Evolutionary conservation across 2,329 filamentous ascomycete genomes (phyloP), one percentile per base, ranked within the genome.

Genomic region (Aureobasidium mangrovei): DNA sequence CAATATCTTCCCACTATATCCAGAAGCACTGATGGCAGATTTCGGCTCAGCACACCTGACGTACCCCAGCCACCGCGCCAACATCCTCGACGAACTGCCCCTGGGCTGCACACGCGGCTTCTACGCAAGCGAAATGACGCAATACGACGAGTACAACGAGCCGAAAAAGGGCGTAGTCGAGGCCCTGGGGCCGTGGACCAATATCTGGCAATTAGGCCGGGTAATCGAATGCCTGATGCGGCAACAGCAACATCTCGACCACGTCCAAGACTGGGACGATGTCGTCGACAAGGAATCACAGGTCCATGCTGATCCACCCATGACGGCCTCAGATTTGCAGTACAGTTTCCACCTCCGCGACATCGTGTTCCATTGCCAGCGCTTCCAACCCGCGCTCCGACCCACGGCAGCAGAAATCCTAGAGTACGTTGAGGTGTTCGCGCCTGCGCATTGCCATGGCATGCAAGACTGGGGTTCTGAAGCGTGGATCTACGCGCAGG

Each of bases 161-260:
- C 32, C 32, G 32, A 10, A 33, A 33, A 33, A 10, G 10, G 46
- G 12, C 4, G n/a, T 40, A 1, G 6, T 10, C 1, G 27, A 32
- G 7, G 18, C 27, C 12, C n/a, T 49, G 3, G 3, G 40, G n/a
- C 39, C 46, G 7, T 48, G 35, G 33, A 39, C 45, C 10, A 48
- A 48, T n/a, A n/a, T 48, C 7, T 48, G 45, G 45, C 45, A 48
- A 8, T 18, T 48, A 3, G 45, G 45, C 35, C 27, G 27, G 7
- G n/a, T n/a, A 8, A 39, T 48, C 26, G 45, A 48, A 39, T 12
- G 9, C 27, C 18, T 48, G 45, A 48, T 48, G 45, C 45, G 45
- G 31, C 9, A 24, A 31, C 24, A 28, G 18, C 18, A n/a, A 7
- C 29, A 35, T 26, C 4, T 8, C 18, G 18, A 18, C 18, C 18